These are phyloP conservation scores for Tillandsia fasciculata DNA, from an alignment of 176 grass and related monocot genomes.

Conservation along the genomic window DNA sequence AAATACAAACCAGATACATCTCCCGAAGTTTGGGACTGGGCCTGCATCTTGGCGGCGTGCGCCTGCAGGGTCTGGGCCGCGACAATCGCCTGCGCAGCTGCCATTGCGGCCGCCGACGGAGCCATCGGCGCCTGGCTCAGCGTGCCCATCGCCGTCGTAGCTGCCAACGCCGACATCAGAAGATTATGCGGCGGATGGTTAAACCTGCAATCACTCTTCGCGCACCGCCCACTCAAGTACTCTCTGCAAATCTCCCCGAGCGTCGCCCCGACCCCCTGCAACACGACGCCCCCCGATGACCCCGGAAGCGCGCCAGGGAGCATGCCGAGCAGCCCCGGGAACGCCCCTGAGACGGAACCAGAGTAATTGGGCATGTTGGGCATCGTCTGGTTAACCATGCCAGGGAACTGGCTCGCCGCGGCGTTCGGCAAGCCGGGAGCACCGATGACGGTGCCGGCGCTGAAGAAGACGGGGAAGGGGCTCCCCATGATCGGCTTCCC, in stretches of 20 bases:
- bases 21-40: slow-evolving; percentile 32
- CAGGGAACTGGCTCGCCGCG: slow-evolving; percentile 31
- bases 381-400: slow-evolving; percentile 98
- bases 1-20: slow-evolving; percentile 37
- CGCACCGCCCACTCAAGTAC: slow-evolving; percentile 58
- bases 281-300: slow-evolving; percentile 52
- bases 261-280: slow-evolving; percentile 68
- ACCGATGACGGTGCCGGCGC: slow-evolving; percentile 20
- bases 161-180: slow-evolving; percentile 58
- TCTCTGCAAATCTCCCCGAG: slow-evolving; percentile 83
- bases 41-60: slow-evolving; percentile 66
- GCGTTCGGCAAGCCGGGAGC: background rate
- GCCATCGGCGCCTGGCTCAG: slow-evolving; percentile 64
- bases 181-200: slow-evolving; percentile 75
- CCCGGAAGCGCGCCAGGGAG: slow-evolving; percentile 30
- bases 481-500: slow-evolving; percentile 70
- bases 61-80: slow-evolving; percentile 79
- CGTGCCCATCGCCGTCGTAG: slow-evolving; percentile 44
- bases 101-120: slow-evolving; percentile 88
- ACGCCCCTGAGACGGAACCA: slow-evolving; percentile 37
- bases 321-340: slow-evolving; percentile 47
- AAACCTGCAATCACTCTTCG: slow-evolving; percentile 55
- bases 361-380: slow-evolving; percentile 98
- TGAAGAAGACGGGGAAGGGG: slow-evolving; percentile 97
- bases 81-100: slow-evolving; percentile 93